phyloP scores from a whole-genome alignment of 768 basidiomycete species.

The Amyloporia xantha region DNA sequence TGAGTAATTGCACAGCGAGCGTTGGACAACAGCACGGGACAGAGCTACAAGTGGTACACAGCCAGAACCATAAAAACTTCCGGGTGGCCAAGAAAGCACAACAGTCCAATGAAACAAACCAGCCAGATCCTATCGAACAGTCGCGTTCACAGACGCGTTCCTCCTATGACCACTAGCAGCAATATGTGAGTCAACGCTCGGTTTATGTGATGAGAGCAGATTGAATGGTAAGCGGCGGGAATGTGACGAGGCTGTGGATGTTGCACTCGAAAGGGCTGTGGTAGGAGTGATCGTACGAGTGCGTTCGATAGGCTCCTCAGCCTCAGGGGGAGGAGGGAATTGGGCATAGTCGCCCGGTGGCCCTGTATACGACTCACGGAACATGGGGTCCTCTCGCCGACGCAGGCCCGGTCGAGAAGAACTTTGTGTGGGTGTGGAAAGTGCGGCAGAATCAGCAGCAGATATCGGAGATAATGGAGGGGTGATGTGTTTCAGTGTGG shows the following conservation, averaged over 20 bases:
- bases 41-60: background rate
- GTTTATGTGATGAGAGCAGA: conserved; percentile 40
- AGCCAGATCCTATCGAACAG: conserved; percentile 9
- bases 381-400: conserved; percentile 25
- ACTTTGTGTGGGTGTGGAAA: conserved; percentile 30
- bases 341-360: conserved; percentile 65
- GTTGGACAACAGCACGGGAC: background rate
- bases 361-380: conserved; percentile 53
- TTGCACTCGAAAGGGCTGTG: background rate
- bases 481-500: conserved; percentile 35
- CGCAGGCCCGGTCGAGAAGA: conserved; percentile 20
- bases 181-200: conserved; percentile 26
- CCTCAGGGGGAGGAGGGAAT: conserved; percentile 51
- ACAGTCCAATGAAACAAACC: background rate
- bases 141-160: conserved; percentile 33
- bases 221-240: conserved; percentile 62
- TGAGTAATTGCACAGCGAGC: conserved; percentile 4
- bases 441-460: conserved; percentile 9
- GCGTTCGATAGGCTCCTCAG: conserved; percentile 33
- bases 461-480: conserved; percentile 30
- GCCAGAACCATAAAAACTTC: background rate
- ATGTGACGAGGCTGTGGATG: conserved; percentile 14
- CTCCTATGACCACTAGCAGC: conserved; percentile 31
- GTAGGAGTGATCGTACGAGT: conserved; percentile 22
- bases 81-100: background rate